Percentiles rank a stretch among this genome's conserved stretches.
phyloP scores from a whole-genome alignment of 2,329 filamentous ascomycete species.

The Fusarium sterilihyphosum region DNA sequence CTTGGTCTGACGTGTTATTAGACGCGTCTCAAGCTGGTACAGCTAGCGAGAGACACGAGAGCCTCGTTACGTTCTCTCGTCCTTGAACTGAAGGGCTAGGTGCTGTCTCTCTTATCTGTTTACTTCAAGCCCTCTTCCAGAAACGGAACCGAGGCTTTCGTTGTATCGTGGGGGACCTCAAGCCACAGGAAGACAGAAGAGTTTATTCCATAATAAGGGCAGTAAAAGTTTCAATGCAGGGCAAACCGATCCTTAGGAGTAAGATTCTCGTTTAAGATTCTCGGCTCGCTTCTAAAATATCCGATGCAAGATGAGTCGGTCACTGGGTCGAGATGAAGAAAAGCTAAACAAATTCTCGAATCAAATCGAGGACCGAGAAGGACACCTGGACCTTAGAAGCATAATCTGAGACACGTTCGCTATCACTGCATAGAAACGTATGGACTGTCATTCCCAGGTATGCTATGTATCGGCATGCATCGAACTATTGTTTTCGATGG shows the following conservation, averaged over 20 bases:
- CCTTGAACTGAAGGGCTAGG: not conserved
- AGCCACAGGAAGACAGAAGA: not conserved
- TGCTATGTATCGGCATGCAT: slow-evolving; percentile 4
- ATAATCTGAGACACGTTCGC: slow-evolving; percentile 29
- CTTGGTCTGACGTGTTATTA: slow-evolving; percentile 18
- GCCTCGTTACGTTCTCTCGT: slow-evolving; percentile 1
- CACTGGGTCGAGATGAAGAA: not conserved
- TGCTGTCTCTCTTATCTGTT: not conserved
- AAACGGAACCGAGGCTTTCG: not conserved
- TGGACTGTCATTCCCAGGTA: not conserved
- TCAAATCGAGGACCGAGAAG: slow-evolving; percentile 16
- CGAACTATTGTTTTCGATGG: slow-evolving; percentile 31
- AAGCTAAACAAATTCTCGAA: slow-evolving; percentile 4
- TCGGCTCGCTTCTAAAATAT: slow-evolving; percentile 25
- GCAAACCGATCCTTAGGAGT: not conserved
- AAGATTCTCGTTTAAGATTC: slow-evolving; percentile 18
- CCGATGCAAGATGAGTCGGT: slow-evolving; percentile 31
- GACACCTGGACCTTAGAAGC: not conserved
- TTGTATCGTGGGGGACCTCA: not conserved
- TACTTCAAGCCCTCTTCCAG: slow-evolving; percentile 1
- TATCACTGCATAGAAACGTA: not conserved
- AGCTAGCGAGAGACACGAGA: slow-evolving; percentile 25
- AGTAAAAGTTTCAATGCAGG: not conserved
- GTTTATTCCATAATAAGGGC: not conserved
- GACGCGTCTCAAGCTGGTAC: slow-evolving; percentile 22